Evolutionary conservation across 139 green algal genomes (phyloP), one percentile per base, ranked within the genome.

Genomic region (Edaphochlamys debaryana): DNA sequence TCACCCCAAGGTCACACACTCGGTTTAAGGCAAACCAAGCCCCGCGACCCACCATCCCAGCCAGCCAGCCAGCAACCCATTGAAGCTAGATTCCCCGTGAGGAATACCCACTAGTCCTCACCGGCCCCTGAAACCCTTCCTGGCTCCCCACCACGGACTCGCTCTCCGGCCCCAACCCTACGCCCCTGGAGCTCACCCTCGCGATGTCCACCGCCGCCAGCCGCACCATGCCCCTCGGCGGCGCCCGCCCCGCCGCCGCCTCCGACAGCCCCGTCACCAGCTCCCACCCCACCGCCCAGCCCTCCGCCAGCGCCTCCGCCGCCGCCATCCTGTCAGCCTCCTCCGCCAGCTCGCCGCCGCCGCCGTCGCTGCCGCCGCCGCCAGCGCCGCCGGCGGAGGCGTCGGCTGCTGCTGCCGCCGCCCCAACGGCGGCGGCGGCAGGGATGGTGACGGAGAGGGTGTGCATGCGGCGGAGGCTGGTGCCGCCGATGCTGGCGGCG

Each of bases 131-230:
- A n/a, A n/a, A n/a, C n/a, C n/a, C n/a, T n/a, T n/a, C n/a, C n/a
- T n/a, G n/a, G n/a, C n/a, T n/a, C n/a, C n/a, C n/a, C n/a, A n/a
- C n/a, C n/a, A n/a, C n/a, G n/a, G n/a, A n/a, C n/a, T n/a, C n/a
- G n/a, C n/a, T n/a, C n/a, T n/a, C n/a, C n/a, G n/a, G n/a, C n/a
- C n/a, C n/a, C n/a, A n/a, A n/a, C n/a, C n/a, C n/a, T n/a, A n/a
- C n/a, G n/a, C n/a, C n/a, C n/a, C n/a, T n/a, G n/a, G n/a, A n/a
- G 50, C 80, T 48, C 82, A 87, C 82, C 74, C 82, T 27, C 19
- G 82, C 82, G 8, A 87, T 74, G 50, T 87, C 82, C 50, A 87
- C 74, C 6, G 82, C 67, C 41, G 82, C 66, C 54, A 87, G 74
- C 54, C 62, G 82, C 54, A 87, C 54, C 29, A 87, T 29, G n/a